Base-by-base conservation (phyloP, 139 green algal genomes). In the Nannochloris sp. region DNA sequence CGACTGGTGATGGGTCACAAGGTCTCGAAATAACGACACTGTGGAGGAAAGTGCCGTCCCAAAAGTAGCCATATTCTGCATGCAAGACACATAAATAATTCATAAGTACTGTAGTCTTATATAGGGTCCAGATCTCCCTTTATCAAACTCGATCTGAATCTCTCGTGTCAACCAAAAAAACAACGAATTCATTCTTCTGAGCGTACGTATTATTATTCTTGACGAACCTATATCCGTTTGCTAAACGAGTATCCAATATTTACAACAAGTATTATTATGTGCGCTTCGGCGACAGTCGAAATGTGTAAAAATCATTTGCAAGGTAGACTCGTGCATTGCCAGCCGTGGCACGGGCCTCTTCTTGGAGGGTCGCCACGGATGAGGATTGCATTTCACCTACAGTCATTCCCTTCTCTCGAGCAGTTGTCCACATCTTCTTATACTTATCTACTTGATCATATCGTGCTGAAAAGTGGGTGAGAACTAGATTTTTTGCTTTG, bases 391-490 rank as follows among this genome's bases (percentile, higher is more conserved):
- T 50, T 49, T 62, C 34, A 21, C 23, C 11, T 48, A 48, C 48
- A 53, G 37, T 29, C 23, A 24, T 48, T 14, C 60, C 49, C 29
- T 69, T 68, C 7, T 31, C 31, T 27, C 29, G 23, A 2, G 68
- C 56, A 16, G 25, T 48, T 24, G n/a, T 40, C 64, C 64, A 29
- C 14, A 49, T n/a, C 27, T 31, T 27, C 49, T 44, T 16, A 29
- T 54, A 44, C 23, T 60, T 44, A 10, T 31, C 51, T 2, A 25
- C 12, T 31, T 37, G 40, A 19, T 56, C 23, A 55, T 66, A 95
- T 25, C 90, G 73, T 8, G 75, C 78, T 19, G 61, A 83, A 74
- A 98, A 98, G 81, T 98, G 92, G 14, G 92, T 97, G 1, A 98
- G 81, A 54, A 97, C 80, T 8, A 98, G 78, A 4, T 23, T 31